Percentiles rank a stretch among this genome's conserved stretches.
Evolutionary conservation across 192 early-diverging fungal species (phyloP).

Genomic region (Rhizoclosmatium globosum): DNA sequence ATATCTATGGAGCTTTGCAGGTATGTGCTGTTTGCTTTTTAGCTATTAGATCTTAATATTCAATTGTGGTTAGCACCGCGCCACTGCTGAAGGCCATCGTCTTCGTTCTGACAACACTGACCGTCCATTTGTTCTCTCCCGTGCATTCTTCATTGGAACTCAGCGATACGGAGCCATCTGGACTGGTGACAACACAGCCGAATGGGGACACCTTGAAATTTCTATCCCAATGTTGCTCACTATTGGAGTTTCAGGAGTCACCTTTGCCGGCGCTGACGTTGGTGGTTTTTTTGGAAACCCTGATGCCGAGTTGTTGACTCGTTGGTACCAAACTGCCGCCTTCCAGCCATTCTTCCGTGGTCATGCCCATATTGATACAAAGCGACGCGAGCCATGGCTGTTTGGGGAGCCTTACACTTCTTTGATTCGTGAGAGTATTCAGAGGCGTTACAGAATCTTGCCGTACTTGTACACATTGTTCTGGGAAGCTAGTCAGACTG

Average conservation of each 20-base stretch:
- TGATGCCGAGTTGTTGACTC: slow-evolving; percentile 81
- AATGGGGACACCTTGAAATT: slow-evolving; percentile 85
- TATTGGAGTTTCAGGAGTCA: slow-evolving; percentile 85
- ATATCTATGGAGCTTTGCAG: slow-evolving; percentile 88
- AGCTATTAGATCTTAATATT: background rate
- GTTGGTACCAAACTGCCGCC: slow-evolving; percentile 98
- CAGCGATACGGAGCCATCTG: slow-evolving; percentile 97
- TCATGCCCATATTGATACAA: slow-evolving; percentile 97
- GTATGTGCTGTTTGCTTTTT: slow-evolving; percentile 51
- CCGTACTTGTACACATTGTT: slow-evolving; percentile 96
- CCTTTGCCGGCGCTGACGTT: slow-evolving; percentile 94
- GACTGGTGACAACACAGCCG: slow-evolving; percentile 96
- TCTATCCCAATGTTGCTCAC: slow-evolving; percentile 91
- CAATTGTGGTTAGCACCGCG: slow-evolving; percentile 82
- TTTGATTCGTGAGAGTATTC: slow-evolving; percentile 81
- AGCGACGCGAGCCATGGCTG: slow-evolving; percentile 96
- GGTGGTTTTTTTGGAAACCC: slow-evolving; percentile 99
- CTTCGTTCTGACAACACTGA: slow-evolving; percentile 47
- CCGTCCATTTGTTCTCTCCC: slow-evolving; percentile 93
- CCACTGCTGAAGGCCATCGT: slow-evolving; percentile 84
- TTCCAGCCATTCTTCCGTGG: slow-evolving; percentile 98
- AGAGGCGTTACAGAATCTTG: slow-evolving; percentile 85
- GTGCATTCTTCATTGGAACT: slow-evolving; percentile 96
- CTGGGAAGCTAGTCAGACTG: slow-evolving; percentile 74
- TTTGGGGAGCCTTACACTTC: slow-evolving; percentile 85